Base-by-base conservation (phyloP, 2,329 filamentous ascomycete genomes). In the Scortechinia acanthostroma region DNA sequence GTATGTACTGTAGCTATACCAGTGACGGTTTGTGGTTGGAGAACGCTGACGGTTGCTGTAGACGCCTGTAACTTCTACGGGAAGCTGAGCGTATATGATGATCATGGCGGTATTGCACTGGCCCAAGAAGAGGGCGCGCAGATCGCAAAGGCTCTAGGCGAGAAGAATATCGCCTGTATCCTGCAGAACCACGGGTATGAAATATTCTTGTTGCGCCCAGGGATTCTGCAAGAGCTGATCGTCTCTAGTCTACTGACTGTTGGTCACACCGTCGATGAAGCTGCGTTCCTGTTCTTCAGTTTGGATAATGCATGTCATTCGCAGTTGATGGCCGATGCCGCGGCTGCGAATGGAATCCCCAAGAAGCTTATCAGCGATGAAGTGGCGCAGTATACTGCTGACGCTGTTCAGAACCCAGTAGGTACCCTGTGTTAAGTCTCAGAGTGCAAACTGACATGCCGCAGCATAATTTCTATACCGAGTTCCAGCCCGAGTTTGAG, bases 221-320 rank as follows among this genome's bases (percentile, higher is more conserved):
- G 21, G 3, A 17, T 21, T 21, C 21, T 14, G 17, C 44, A 21
- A n/a, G 35, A 10, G 15, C 14, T 42, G 30, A n/a, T n/a, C n/a
- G 20, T 40, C 4, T 17, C 23, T 17, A 45, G 70, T 3, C 50
- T 73, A 14, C 50, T 74, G 42, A 73, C 66, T 3, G 60, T 61
- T 14, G 66, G 64, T 2, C 43, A 55, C 23, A 63, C 61, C 2
- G 58, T 70, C 19, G 66, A 66, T 47, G 66, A 64, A 53, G 58
- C 62, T 15, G 58, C 62, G 13, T 66, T 65, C 49, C 67, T 64
- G 57, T 70, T 68, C 48, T 52, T 66, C 14, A 58, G 54, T 10
- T 44, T 69, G 43, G 65, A 69, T 46, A 60, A 64, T 47, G 61
- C 58, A 44, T 68, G 65, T 48, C 61, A 68, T 23, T 53, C 54